Evolutionary conservation across 2,329 filamentous ascomycete species (phyloP), one percentile per base, ranked within the genome.

Genomic region (Dryadomyces quercivorus): DNA sequence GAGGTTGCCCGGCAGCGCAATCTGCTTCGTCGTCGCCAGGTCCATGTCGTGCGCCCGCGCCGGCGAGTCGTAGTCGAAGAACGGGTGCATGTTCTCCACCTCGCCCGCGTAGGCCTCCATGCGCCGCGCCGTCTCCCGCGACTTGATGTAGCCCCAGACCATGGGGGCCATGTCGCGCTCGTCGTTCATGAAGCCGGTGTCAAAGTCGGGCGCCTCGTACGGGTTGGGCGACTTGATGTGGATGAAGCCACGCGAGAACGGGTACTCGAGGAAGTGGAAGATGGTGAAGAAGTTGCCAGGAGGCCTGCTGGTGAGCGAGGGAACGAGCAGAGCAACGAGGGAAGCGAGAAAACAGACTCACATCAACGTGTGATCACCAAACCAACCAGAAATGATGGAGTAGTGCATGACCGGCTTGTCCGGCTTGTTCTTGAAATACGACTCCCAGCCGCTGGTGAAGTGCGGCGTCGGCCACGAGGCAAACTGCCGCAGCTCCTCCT

Each of bases 381-480:
- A 80, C 74, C 75, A 80, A 59, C 84, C 84, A 16, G 84, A 73
- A 63, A 91, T 89, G 54, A 90, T 80, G 1, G 78, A 85, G 70
- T 91, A 91, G 65, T 91, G 87, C 86, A 91, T 91, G 46, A 91
- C 86, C 0, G 86, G 87, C 75, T 91, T 91, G 69, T 91, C 86
- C 1, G 85, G 85, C 72, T 90, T 90, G 65, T 91, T 70, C 72
- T 88, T 86, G 69, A 91, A 92, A 71, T 92, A 91, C 53, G 78
- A 83, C 62, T 91, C 81, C 85, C 86, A 92, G 2, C 86, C 85
- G 7, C 78, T 76, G 48, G 76, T 77, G 72, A 92, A 92, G 53
- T 88, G 82, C 12, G 81, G 80, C 50, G 81, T 88, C 0, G 86
- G 86, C 85, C 86, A 88, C 7, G 67, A 76, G 65, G 85, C 81